Evolutionary conservation across 768 basidiomycete species (phyloP), one percentile per base, ranked within the genome.

Genomic region (Cubamyces sp.): DNA sequence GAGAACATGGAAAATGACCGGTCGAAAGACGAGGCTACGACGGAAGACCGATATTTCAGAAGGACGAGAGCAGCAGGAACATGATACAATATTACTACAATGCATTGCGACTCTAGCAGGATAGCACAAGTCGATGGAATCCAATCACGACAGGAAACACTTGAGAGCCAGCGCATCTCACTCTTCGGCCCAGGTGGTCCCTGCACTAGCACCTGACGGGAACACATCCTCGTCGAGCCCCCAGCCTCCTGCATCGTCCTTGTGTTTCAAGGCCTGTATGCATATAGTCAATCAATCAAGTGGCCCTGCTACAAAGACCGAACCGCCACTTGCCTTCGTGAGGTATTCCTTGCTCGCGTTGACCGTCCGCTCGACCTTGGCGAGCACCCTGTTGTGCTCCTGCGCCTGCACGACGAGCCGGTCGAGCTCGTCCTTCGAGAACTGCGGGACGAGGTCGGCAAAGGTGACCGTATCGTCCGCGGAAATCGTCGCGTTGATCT

Each of bases 381-480:
- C 74, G 9, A 91, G 78, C 19, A 79, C 64, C 48, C 71, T 73
- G 15, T 79, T 77, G 70, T 88, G 89, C 48, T 76, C 74, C 70
- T 92, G 90, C 4, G 80, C 81, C 2, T 79, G 77, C 54, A 68
- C 74, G 45, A 93, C 76, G 5, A 86, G 79, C 0, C 69, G 60
- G 61, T 93, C 89, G 12, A 92, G 81, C 55, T 90, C 83, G 9
- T 75, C 77, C 63, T 84, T 82, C 15, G 84, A 79, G 64, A 87
- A 85, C 54, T 77, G 74, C n/a, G 83, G 78, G 1, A 83, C 80
- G 16, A 84, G 82, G 69, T 79, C 79, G 18, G 83, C 82, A 73
- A 93, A 92, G 0, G 87, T 86, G 19, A 94, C 91, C 0, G 88
- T 90, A 5, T 84, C 88, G 54, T 84, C 79, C 1, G 82, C 81